Evolutionary conservation across 768 basidiomycete species (phyloP).

Genomic region (Leucocoprinus leucothites): DNA sequence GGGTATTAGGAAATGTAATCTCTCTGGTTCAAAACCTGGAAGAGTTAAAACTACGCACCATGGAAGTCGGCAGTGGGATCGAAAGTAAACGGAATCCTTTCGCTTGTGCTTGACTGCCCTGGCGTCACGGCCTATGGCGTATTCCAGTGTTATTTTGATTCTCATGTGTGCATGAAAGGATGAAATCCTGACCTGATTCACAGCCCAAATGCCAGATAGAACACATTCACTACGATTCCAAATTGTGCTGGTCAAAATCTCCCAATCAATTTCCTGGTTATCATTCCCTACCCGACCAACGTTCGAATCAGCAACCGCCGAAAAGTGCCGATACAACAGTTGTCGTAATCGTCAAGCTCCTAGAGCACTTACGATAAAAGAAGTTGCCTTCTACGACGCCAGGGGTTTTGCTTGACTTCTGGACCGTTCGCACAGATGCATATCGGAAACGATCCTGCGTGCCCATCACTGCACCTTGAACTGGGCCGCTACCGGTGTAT

Average conservation of each 20-base stretch:
- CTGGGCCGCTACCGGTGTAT: conserved; percentile 25
- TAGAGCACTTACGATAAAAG: too few relatives aligned
- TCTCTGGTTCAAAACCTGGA: not conserved
- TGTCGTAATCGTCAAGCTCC: too few relatives aligned
- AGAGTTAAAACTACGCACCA: conserved; percentile 27
- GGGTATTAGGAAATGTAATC: not conserved
- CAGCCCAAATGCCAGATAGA: conserved; percentile 34
- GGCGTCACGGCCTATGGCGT: conserved; percentile 19
- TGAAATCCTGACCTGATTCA: conserved; percentile 35
- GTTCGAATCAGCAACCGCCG: too few relatives aligned
- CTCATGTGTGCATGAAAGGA: not conserved
- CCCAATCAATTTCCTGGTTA: conserved; percentile 31
- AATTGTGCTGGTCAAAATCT: conserved; percentile 33
- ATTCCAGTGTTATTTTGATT: not conserved
- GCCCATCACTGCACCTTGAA: conserved; percentile 27
- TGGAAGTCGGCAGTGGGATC: conserved; percentile 31
- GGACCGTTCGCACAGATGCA: conserved; percentile 32
- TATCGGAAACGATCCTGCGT: conserved; percentile 28
- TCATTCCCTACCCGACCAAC: too few relatives aligned
- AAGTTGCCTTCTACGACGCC: too few relatives aligned
- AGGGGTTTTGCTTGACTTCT: too few relatives aligned
- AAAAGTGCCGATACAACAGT: too few relatives aligned
- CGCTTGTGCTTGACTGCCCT: conserved; percentile 16
- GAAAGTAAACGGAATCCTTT: conserved; percentile 28
- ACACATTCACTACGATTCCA: conserved; percentile 21